Conservation (phyloP, 2,329 filamentous ascomycete species). For the Knufia petricola region DNA sequence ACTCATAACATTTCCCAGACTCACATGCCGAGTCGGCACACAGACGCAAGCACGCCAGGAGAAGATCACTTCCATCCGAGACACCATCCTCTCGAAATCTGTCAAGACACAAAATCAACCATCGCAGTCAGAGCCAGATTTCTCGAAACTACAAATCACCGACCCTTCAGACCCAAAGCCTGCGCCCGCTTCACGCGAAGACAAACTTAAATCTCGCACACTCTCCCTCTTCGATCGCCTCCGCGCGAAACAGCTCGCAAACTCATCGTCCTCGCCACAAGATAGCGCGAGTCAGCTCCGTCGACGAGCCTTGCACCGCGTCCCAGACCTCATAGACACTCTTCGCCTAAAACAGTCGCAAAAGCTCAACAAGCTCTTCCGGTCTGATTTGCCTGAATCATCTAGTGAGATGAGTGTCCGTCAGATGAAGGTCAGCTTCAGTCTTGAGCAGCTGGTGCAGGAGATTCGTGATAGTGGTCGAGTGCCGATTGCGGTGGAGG, state of each 20-base stretch:
- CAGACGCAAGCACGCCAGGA: constrained; percentile 19
- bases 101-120: not conserved
- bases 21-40: constrained; percentile 21
- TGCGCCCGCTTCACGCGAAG: constrained; percentile 26
- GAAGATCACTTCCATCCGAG: constrained; percentile 15
- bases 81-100: constrained; percentile 14
- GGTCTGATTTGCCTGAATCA: constrained; percentile 14
- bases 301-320: constrained; percentile 55
- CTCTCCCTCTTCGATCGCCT: constrained; percentile 61
- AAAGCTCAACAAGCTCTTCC: constrained; percentile 25
- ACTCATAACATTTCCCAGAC: constrained; percentile 29
- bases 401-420: constrained; percentile 34
- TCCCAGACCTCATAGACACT: constrained; percentile 58
- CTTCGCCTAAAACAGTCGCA: constrained; percentile 50
- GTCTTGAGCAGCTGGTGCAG: constrained; percentile 52
- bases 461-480: constrained; percentile 59
- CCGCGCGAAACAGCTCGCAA: constrained; percentile 54
- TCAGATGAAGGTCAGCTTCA: constrained; percentile 50
- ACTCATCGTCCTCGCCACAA: constrained; percentile 37
- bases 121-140: constrained; percentile 10
- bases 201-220: constrained; percentile 31
- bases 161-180: constrained; percentile 24
- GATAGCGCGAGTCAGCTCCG: constrained; percentile 50
- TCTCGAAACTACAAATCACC: constrained; percentile 8
- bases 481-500: constrained; percentile 40